Evolutionary conservation across 371 early-diverging fungal genomes (phyloP), one percentile per base, ranked within the genome.

Genomic region (Quaeritorhiza haematococci): DNA sequence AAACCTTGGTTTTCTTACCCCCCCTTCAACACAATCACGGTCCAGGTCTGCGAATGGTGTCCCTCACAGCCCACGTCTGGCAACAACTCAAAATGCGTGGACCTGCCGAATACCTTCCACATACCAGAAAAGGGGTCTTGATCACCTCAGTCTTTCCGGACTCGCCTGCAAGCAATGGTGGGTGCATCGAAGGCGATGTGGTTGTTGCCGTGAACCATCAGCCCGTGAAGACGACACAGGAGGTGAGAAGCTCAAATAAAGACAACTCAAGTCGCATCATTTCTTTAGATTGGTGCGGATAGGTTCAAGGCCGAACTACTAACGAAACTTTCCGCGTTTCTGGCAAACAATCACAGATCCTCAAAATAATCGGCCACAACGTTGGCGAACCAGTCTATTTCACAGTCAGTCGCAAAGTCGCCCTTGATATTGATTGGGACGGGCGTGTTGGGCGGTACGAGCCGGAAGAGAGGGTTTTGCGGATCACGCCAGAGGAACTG

Each of bases 11-110:
- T 38, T 10, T 10, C n/a, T n/a, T 13, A 10, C 38, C 10, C n/a
- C 38, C 38, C 13, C 10, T 38, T 38, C 10, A 38, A 10, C 38
- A 38, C 46, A 29, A 7, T 8, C 17, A 46, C 26, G 26, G 38
- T 35, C 3, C 27, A 65, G 72, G 74, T 0, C 44, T 72, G 33
- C n/a, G 63, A 23, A 67, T 76, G 69, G 66, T 68, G 6, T 59
- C 71, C 3, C 55, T 76, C 24, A 67, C 68, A 32, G 60, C 65
- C 3, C 58, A 53, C n/a, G 66, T 73, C 1, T 66, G 66, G 56
- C 59, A 69, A 35, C 75, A 72, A 53, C 55, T 75, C 13, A 19
- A 51, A 17, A 23, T 44, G 5, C 26, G 58, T 42, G 61, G 51
- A 7, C 56, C 59, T 0, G 21, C 27, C 19, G 59, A 58, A 41